Evolutionary conservation across 2,329 filamentous ascomycete species (phyloP), one percentile per base, ranked within the genome.

Genomic region (Alternaria conjuncta): DNA sequence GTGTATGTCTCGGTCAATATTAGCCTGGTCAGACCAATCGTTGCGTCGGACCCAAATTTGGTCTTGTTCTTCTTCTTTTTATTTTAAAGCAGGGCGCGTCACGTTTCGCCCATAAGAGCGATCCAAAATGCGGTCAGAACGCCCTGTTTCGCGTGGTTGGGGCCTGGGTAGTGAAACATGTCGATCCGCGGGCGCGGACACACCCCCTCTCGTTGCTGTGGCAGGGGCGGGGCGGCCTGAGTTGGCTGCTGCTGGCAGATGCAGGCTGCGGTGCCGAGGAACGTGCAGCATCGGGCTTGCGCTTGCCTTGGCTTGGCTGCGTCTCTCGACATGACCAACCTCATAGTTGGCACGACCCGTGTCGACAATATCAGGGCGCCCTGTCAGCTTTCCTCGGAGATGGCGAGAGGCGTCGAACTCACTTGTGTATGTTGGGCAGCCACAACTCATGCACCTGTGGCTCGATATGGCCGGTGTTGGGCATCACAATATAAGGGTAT

Each of bases 371-470:
- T 32, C 25, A 18, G 7, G 32, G 51, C 21, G 45, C 55, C 46
- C 26, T 61, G 46, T 57, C 59, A 61, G 55, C 9, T 30, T 36
- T 57, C 13, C 18, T 57, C 50, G 45, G 43, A 44, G 47, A 44
- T 32, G 28, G 51, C 28, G 51, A 53, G 54, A 53, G 26, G 47
- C 51, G 23, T 28, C 28, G 25, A 44, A 53, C 36, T 32, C 26
- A 36, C 60, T 44, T 11, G n/a, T 26, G 12, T 56, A 53, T 46
- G 58, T 60, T 55, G 58, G 58, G 58, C 58, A 60, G 58, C 58
- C 23, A 60, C 30, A 47, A 56, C 9, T 23, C 6, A 54, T 60
- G 51, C 58, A 60, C 28, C 55, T 32, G 30, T 18, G 26, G 25
- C 51, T 47, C 58, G 15, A 53, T 25, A 44, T 10, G 32, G 47